Conservation (phyloP, 1,284 basidiomycete species). For the Puccinia hordei region DNA sequence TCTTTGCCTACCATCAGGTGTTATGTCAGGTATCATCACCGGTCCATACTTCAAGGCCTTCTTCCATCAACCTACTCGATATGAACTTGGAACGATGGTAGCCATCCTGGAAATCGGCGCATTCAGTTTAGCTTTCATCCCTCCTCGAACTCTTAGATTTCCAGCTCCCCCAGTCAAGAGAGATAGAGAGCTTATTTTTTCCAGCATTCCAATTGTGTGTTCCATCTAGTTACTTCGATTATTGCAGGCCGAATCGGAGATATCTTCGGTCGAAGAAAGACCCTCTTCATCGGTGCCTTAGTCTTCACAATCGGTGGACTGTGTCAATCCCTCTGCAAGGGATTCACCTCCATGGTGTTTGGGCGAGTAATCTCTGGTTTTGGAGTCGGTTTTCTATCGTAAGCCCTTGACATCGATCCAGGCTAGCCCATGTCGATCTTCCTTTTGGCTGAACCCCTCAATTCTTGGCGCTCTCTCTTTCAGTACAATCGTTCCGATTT, state of each 20-base stretch:
- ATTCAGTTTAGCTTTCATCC: slow-evolving; percentile 66
- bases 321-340: slow-evolving; percentile 82
- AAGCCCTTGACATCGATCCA: slow-evolving; percentile 58
- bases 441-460: slow-evolving; percentile 2
- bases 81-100: slow-evolving; percentile 77
- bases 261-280: slow-evolving; percentile 79
- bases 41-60: slow-evolving; percentile 73
- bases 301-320: slow-evolving; percentile 86
- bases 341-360: slow-evolving; percentile 81
- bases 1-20: slow-evolving; percentile 61
- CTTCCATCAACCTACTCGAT: slow-evolving; percentile 73
- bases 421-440: not conserved
- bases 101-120: slow-evolving; percentile 76
- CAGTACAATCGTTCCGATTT: slow-evolving; percentile 95
- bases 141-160: not conserved
- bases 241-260: slow-evolving; percentile 86
- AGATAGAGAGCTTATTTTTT: not conserved
- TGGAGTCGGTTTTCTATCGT: slow-evolving; percentile 90
- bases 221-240: slow-evolving; percentile 76
- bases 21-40: slow-evolving; percentile 91
- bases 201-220: not conserved
- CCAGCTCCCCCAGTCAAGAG: not conserved
- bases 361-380: slow-evolving; percentile 86
- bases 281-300: slow-evolving; percentile 80
- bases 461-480: slow-evolving; percentile 20